Evolutionary conservation across 495 filamentous ascomycete species (phyloP), one percentile per base, ranked within the genome.

Genomic region (Trichocladium uniseriatum): DNA sequence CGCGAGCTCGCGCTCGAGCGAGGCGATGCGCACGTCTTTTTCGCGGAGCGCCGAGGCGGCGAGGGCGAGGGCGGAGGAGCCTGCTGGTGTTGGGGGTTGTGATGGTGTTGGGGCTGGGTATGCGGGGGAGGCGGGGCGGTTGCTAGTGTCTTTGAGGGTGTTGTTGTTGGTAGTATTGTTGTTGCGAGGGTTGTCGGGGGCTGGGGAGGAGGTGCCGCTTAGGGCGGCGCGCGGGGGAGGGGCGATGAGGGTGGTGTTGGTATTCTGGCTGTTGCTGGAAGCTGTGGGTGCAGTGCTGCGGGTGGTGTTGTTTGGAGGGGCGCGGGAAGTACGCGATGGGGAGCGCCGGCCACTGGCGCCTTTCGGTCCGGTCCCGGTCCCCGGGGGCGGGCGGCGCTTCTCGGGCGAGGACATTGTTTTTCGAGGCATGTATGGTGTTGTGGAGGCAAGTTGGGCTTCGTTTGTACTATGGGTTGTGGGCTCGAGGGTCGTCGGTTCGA

Each of bases 1-100:
- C 15, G 47, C 51, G 22, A 76, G 57, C 52, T 75, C 70, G 37
- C 59, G 60, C 53, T 73, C 67, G 38, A 78, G 63, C 15, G 64
- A 54, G 0, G 63, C 61, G 49, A 78, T 76, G 43, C 64, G 65
- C 40, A 55, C 55, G 54, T 76, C 69, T 37, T 66, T 64, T 34
- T 68, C 55, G 36, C 63, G 46, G 15, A 58, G 57, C 10, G 59
- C 52, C 29, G 58, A 57, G 18, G 61, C 55, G n/a, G 64, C 60
- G 3, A 60, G 49, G 2, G 54, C 54, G 21, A 51, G 42, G 16
- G 54, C 20, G 14, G 49, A 21, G 22, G 29, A 45, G 43, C 43
- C 54, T 19, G 53, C 48, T 44, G 56, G 48, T 29, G 29, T n/a
- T 34, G 36, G 32, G n/a, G 42, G 22, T 32, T 14, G n/a, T n/a